Evolutionary conservation across 495 filamentous ascomycete species (phyloP).

Genomic region (Astrothelium subdiscretum): DNA sequence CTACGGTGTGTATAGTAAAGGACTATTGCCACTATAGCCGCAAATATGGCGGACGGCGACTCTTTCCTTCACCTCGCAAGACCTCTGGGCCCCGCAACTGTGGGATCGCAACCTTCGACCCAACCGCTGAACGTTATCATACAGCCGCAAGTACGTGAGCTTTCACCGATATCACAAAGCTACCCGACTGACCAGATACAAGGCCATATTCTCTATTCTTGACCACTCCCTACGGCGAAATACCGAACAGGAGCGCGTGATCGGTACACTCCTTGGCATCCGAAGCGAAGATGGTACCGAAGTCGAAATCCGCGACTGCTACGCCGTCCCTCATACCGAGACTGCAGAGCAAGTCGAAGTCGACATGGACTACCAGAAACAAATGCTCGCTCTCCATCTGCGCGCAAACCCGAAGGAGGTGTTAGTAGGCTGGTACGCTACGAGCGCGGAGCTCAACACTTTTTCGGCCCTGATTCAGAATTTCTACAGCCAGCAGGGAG

Average conservation of each 20-base stretch:
- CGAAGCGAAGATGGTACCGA: conserved; percentile 93
- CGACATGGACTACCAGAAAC: conserved; percentile 99
- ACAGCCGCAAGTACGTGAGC: conserved; percentile 61
- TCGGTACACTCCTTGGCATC: conserved; percentile 85
- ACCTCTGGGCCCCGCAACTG: conserved; percentile 67
- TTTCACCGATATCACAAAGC: conserved; percentile 26
- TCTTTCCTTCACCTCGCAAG: conserved; percentile 90
- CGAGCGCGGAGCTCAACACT: conserved; percentile 86
- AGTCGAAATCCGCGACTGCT: conserved; percentile 87
- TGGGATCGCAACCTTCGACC: conserved; percentile 69
- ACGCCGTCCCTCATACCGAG: conserved; percentile 96
- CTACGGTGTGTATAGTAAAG: too few relatives aligned
- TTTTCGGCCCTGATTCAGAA: conserved; percentile 98
- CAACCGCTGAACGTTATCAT: conserved; percentile 85
- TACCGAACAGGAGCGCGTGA: conserved; percentile 82
- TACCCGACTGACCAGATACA: neutral
- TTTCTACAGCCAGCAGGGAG: conserved; percentile 94
- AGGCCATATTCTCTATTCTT: conserved; percentile 85
- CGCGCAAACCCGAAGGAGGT: conserved; percentile 90
- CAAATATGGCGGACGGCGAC: conserved; percentile 72
- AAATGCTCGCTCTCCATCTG: conserved; percentile 88
- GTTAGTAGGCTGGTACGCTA: conserved; percentile 96
- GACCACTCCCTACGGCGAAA: conserved; percentile 91
- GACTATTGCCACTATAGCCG: conserved; percentile 9
- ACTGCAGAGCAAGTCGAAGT: conserved; percentile 98